phyloP scores from a whole-genome alignment of 805 yeast species.

The Jamesozyma piceae region DNA sequence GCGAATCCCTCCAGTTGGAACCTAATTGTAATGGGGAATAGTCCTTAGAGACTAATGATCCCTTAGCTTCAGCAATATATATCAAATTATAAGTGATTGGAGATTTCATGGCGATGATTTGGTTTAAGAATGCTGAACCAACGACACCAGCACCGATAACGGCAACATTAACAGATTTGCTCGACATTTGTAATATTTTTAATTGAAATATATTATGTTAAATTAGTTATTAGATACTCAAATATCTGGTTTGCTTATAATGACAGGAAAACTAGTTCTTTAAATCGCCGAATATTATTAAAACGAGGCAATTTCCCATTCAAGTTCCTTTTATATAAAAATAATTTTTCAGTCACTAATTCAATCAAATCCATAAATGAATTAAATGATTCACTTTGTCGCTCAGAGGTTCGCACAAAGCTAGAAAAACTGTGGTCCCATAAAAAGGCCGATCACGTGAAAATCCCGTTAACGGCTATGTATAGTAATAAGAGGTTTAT shows the following conservation, averaged over 20 bases:
- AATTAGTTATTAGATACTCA: too few relatives aligned
- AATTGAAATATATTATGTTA: too few relatives aligned
- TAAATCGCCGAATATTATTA: too few relatives aligned
- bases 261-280: too few relatives aligned
- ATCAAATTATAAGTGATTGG: constrained; percentile 66
- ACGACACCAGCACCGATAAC: constrained; percentile 89
- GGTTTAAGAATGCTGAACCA: constrained; percentile 83
- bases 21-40: constrained; percentile 55
- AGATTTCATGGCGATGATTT: constrained; percentile 55
- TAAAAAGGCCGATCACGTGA: not conserved
- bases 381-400: too few relatives aligned
- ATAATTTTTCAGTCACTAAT: too few relatives aligned
- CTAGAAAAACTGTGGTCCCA: not conserved
- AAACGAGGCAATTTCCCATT: too few relatives aligned
- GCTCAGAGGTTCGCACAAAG: too few relatives aligned
- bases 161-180: constrained; percentile 54
- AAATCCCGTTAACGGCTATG: not conserved
- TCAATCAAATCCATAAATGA: too few relatives aligned
- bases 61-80: constrained; percentile 64
- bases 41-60: constrained; percentile 58
- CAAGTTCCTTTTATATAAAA: too few relatives aligned
- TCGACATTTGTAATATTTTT: constrained; percentile 31
- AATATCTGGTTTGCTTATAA: too few relatives aligned
- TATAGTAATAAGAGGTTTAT: not conserved
- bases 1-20: constrained; percentile 46